phyloP scores from a whole-genome alignment of 2,329 filamentous ascomycete species.

The Stylonectria norvegica region DNA sequence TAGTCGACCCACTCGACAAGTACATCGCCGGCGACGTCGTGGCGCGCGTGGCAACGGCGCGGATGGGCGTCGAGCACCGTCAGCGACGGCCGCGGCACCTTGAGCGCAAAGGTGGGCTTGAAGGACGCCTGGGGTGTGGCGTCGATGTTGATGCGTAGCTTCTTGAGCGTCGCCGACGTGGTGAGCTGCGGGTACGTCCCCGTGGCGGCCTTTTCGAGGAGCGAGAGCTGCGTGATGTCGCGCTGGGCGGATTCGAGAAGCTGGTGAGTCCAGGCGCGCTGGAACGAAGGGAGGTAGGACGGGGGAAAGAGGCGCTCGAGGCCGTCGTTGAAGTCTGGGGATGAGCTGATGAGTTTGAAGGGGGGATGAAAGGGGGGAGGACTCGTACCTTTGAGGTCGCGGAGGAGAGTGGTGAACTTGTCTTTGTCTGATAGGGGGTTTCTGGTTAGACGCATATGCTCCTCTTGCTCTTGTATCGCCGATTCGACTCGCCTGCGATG shows the following conservation, averaged over 20 bases:
- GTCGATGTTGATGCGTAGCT: slow-evolving; percentile 46
- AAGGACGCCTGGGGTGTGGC: slow-evolving; percentile 38
- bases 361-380: background rate
- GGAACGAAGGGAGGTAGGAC: slow-evolving; percentile 39
- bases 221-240: slow-evolving; percentile 39
- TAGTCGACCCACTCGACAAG: slow-evolving; percentile 46
- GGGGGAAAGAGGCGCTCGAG: slow-evolving; percentile 45
- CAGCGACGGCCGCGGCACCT: slow-evolving; percentile 34
- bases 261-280: slow-evolving; percentile 45
- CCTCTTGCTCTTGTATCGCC: background rate
- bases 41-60: slow-evolving; percentile 32
- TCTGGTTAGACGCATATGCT: background rate
- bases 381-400: slow-evolving; percentile 38
- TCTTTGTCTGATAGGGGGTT: slow-evolving; percentile 36
- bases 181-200: slow-evolving; percentile 42
- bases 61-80: slow-evolving; percentile 14
- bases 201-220: slow-evolving; percentile 40
- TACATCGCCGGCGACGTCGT: slow-evolving; percentile 34
- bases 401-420: slow-evolving; percentile 40
- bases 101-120: slow-evolving; percentile 41
- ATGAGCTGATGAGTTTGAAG: background rate
- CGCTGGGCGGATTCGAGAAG: slow-evolving; percentile 44
- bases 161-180: slow-evolving; percentile 42
- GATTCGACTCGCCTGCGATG: slow-evolving; percentile 37
- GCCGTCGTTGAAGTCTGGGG: slow-evolving; percentile 43